Evolutionary conservation across 306 rosid species (phyloP).

Genomic region (Pyrus pyrifolia): DNA sequence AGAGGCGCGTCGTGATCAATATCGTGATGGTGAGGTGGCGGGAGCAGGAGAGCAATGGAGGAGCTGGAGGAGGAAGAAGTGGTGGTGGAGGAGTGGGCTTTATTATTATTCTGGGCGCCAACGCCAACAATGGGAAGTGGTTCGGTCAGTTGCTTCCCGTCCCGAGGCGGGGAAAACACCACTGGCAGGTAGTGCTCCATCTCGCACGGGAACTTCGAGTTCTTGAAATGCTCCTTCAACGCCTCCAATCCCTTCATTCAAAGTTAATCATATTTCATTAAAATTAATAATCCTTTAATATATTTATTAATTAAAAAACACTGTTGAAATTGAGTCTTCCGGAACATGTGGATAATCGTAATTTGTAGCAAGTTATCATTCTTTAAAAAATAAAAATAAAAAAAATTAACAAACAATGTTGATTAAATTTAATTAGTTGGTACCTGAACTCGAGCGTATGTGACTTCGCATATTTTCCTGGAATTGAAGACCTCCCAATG

Average conservation of each 20-base stretch:
- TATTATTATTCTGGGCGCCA: conserved; percentile 24
- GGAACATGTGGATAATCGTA: fast-evolving
- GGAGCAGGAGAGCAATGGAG: not conserved
- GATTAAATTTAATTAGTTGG: not conserved
- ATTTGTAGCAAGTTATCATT: fast-evolving
- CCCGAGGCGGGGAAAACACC: conserved; percentile 75
- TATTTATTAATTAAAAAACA: no score
- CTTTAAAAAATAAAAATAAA: no score
- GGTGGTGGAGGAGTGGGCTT: not conserved
- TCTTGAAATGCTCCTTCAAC: conserved; percentile 88
- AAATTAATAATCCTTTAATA: no score
- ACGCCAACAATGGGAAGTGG: conserved; percentile 64
- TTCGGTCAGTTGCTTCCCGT: conserved; percentile 62
- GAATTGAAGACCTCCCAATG: conserved; percentile 96
- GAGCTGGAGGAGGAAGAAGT: not conserved
- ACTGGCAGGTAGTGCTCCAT: conserved; percentile 77
- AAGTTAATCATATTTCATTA: no score
- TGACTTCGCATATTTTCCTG: conserved; percentile 80
- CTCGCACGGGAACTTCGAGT: conserved; percentile 93
- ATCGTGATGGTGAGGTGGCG: conserved; percentile 7
- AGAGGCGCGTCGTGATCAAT: conserved; percentile 5
- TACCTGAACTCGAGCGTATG: conserved; percentile 92
- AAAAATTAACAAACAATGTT: no score
- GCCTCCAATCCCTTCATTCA: conserved; percentile 70
- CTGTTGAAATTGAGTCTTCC: no score